Percentiles rank a stretch among this genome's conserved stretches.
Conservation (phyloP, 2,329 filamentous ascomycete species). For the Xylariomycetidae sp. region DNA sequence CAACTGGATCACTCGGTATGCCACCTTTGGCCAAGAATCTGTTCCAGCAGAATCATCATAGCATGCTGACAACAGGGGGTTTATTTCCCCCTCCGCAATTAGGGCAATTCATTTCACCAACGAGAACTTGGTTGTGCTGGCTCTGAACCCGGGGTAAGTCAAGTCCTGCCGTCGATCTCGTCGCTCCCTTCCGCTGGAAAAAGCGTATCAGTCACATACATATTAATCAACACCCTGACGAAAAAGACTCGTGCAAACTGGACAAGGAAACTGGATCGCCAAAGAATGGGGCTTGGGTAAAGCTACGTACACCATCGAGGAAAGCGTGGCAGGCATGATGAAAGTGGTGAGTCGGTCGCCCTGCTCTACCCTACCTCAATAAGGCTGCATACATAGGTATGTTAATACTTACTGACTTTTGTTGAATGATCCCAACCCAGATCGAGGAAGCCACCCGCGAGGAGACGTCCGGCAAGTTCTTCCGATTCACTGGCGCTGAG, state of each 20-base stretch:
- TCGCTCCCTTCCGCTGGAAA: too few species aligned
- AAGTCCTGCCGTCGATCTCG: background rate
- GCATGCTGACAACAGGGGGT: too few species aligned
- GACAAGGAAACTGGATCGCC: constrained; percentile 12
- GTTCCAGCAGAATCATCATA: too few species aligned
- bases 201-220: too few species aligned
- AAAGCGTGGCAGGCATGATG: constrained; percentile 13
- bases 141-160: constrained; percentile 12
- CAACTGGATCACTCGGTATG: constrained; percentile 25
- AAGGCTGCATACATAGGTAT: too few species aligned
- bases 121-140: constrained; percentile 9
- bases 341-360: constrained; percentile 9
- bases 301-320: constrained; percentile 12
- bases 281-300: constrained; percentile 10
- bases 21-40: background rate
- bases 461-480: constrained; percentile 7
- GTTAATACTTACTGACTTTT: too few species aligned
- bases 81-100: background rate
- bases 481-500: constrained; percentile 8
- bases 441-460: constrained; percentile 11
- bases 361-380: background rate
- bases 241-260: constrained; percentile 12
- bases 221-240: too few species aligned
- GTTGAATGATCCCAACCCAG: constrained; percentile 4
- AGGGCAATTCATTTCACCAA: constrained; percentile 12